Evolutionary conservation across 2,329 filamentous ascomycete species (phyloP).

Genomic region (Venturia effusa): DNA sequence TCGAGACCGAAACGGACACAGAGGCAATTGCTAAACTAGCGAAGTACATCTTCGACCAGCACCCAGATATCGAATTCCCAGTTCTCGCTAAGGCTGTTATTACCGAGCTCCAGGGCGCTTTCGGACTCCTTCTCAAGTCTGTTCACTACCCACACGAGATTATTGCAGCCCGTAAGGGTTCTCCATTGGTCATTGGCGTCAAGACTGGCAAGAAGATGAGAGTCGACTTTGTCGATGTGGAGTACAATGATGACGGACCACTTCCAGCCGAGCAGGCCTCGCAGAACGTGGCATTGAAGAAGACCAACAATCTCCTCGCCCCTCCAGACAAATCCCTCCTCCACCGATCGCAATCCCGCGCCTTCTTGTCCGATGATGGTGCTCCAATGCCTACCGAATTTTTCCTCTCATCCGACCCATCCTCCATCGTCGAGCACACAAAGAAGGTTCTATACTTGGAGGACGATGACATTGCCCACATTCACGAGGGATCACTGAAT

Average conservation of each 20-base stretch:
- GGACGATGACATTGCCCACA: conserved; percentile 98
- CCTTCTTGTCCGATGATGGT: conserved; percentile 97
- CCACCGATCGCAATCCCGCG: conserved; percentile 95
- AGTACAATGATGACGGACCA: conserved; percentile 81
- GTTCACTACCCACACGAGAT: conserved; percentile 98
- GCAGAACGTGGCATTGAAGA: conserved; percentile 95
- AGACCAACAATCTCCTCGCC: conserved; percentile 54
- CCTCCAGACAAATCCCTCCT: conserved; percentile 96
- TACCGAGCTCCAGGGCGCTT: conserved; percentile 95
- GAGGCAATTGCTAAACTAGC: conserved; percentile 98
- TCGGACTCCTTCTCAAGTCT: conserved; percentile 94
- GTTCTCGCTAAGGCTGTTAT: conserved; percentile 96
- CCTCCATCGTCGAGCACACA: conserved; percentile 97
- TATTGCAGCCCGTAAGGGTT: conserved; percentile 96
- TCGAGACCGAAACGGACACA: conserved; percentile 98
- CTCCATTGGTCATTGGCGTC: conserved; percentile 92
- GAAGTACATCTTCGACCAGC: conserved; percentile 94
- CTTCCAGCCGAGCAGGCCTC: conserved; percentile 89
- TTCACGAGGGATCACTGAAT: conserved; percentile 97
- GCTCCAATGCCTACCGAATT: conserved; percentile 97
- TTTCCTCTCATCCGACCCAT: conserved; percentile 97
- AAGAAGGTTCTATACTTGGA: conserved; percentile 99
- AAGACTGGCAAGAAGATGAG: conserved; percentile 98
- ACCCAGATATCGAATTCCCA: conserved; percentile 91
- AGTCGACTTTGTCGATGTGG: conserved; percentile 98